Percentiles rank a stretch among this genome's conserved stretches.
These are phyloP conservation scores for Leptographium lundbergii DNA, from an alignment of 2,329 filamentous ascomycete genomes.

Conservation along the genomic window DNA sequence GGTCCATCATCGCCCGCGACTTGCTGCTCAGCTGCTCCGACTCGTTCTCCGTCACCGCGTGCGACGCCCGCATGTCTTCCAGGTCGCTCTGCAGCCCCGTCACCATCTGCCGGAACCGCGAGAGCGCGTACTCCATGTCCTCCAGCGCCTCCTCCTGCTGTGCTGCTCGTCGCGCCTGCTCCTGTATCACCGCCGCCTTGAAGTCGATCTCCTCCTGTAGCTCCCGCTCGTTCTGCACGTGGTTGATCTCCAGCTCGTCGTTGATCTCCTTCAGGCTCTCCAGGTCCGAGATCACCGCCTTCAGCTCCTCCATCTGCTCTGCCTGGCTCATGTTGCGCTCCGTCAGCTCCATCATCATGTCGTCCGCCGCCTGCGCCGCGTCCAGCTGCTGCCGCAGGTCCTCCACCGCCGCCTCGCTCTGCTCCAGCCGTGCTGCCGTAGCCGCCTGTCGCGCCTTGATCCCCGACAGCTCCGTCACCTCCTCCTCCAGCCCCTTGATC, in stretches of 20 bases:
- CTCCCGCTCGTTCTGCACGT: constrained; percentile 86
- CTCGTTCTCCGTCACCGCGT: constrained; percentile 84
- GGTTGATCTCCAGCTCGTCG: constrained; percentile 87
- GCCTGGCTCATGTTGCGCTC: constrained; percentile 76
- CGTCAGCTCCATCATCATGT: constrained; percentile 86
- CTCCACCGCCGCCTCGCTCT: constrained; percentile 63
- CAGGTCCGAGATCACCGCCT: constrained; percentile 71
- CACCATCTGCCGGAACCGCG: constrained; percentile 80
- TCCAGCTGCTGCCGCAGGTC: constrained; percentile 87
- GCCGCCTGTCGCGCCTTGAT: constrained; percentile 58
- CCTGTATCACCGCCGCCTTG: constrained; percentile 71
- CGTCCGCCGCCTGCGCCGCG: constrained; percentile 74
- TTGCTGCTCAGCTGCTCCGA: constrained; percentile 80
- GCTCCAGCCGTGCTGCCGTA: constrained; percentile 59
- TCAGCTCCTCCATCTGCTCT: constrained; percentile 73
- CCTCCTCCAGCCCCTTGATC: constrained; percentile 60
- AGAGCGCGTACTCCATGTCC: constrained; percentile 82
- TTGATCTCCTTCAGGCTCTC: constrained; percentile 85
- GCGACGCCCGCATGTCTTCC: constrained; percentile 83
- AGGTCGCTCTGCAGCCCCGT: constrained; percentile 74
- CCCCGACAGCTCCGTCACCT: constrained; percentile 53
- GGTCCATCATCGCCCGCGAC: constrained; percentile 88
- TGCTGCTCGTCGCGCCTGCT: constrained; percentile 58
- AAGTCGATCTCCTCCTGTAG: constrained; percentile 88
- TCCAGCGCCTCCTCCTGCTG: constrained; percentile 72